Evolutionary conservation across 495 filamentous ascomycete species (phyloP).

Genomic region (Polyplosphaeria fusca): DNA sequence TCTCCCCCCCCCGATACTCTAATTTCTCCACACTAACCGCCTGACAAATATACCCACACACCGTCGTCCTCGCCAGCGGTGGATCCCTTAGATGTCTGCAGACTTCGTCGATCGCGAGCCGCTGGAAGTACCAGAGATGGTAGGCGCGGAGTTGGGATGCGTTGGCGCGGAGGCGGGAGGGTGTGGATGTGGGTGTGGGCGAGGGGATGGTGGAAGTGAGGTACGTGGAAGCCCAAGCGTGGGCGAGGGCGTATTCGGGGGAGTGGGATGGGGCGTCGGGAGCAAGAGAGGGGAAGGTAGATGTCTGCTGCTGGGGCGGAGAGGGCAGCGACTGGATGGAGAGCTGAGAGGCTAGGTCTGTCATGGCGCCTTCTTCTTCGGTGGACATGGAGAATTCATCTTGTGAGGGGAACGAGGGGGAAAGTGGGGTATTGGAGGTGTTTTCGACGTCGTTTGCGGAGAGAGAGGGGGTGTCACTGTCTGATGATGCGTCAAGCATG

Average conservation of each 20-base stretch:
- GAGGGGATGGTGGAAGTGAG: conserved; percentile 25
- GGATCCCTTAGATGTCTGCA: conserved; percentile 54
- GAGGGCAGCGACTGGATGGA: background rate
- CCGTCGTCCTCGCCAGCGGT: conserved; percentile 51
- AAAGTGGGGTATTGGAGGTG: too few relatives aligned
- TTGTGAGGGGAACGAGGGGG: too few relatives aligned
- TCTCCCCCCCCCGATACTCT: conserved; percentile 21
- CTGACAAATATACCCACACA: conserved; percentile 50
- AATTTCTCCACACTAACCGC: conserved; percentile 32
- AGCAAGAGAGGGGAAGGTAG: background rate
- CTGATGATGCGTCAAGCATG: too few relatives aligned
- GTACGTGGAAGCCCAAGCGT: conserved; percentile 19
- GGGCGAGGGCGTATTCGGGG: conserved; percentile 15
- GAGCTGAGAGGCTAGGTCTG: background rate
- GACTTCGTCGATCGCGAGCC: conserved; percentile 45
- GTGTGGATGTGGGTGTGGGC: conserved; percentile 55
- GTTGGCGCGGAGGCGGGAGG: conserved; percentile 76
- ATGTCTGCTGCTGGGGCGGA: background rate
- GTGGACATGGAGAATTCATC: too few relatives aligned
- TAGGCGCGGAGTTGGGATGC: conserved; percentile 57
- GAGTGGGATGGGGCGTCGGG: background rate
- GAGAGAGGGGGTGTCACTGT: too few relatives aligned
- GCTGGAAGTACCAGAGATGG: conserved; percentile 55
- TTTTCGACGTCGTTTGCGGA: too few relatives aligned
- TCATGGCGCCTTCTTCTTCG: too few relatives aligned